A percentile compares a stretch with the other conserved stretches of the same genome.
These are phyloP conservation scores for Periconia digitata DNA, from an alignment of 2,329 filamentous ascomycete genomes.

Conservation along the genomic window DNA sequence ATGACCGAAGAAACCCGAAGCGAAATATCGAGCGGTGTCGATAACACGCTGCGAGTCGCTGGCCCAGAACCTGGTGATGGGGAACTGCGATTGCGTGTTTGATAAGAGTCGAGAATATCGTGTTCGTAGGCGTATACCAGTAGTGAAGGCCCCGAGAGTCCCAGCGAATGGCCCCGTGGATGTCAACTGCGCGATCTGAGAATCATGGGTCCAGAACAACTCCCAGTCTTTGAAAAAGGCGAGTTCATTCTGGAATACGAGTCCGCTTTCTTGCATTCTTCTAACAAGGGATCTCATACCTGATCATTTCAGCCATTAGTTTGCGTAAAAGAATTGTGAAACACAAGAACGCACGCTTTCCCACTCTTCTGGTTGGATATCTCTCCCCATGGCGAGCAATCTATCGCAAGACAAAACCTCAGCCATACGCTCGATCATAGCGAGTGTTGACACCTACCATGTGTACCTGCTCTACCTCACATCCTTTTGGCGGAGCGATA, in stretches of 20 bases:
- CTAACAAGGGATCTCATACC: constrained; percentile 53
- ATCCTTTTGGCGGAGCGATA: constrained; percentile 50
- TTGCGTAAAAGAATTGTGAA: neutral
- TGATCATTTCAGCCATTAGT: constrained; percentile 24
- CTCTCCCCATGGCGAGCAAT: constrained; percentile 61
- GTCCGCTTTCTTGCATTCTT: constrained; percentile 46
- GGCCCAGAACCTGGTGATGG: constrained; percentile 52
- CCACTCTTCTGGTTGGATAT: constrained; percentile 57
- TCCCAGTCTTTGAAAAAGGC: constrained; percentile 58
- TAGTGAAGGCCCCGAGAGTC: constrained; percentile 55
- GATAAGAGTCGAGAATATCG: constrained; percentile 54
- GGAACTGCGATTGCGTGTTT: constrained; percentile 15
- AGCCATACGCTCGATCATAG: constrained; percentile 10
- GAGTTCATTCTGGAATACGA: constrained; percentile 52
- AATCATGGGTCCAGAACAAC: constrained; percentile 52
- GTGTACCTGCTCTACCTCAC: constrained; percentile 59
- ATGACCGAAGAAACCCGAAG: constrained; percentile 57
- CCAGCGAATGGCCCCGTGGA: constrained; percentile 59
- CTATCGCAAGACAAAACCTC: constrained; percentile 28
- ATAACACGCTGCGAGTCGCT: constrained; percentile 57
- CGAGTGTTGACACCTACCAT: constrained; percentile 46
- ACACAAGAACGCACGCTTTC: constrained; percentile 47
- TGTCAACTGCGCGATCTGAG: constrained; percentile 57
- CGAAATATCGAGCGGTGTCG: constrained; percentile 59
- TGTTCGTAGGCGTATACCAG: constrained; percentile 56